Evolutionary conservation across 129 eudicot genomes (phyloP).

Genomic region (Calendula officinalis): DNA sequence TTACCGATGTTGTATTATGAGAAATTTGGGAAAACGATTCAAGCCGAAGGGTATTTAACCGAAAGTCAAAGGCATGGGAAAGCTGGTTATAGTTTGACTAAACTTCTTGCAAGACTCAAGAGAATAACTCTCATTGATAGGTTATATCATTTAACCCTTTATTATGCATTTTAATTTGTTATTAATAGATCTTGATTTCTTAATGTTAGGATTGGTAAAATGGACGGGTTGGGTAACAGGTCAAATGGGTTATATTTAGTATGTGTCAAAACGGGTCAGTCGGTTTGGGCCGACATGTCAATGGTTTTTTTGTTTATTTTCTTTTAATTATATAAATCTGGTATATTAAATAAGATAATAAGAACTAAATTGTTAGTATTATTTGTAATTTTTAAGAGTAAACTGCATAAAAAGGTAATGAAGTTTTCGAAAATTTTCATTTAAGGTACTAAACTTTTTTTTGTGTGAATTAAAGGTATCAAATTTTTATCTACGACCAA

Average conservation of each 20-base stretch:
- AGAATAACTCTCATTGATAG: conserved; percentile 72
- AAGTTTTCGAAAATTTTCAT: too few species aligned
- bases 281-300: background rate
- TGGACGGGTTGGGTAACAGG: background rate
- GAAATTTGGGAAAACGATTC: conserved; percentile 49
- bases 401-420: too few species aligned
- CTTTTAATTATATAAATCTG: too few species aligned
- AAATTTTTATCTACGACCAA: too few species aligned
- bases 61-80: conserved; percentile 94
- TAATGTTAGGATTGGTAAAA: background rate
- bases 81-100: conserved; percentile 88
- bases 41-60: conserved; percentile 87
- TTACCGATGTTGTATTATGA: conserved; percentile 59
- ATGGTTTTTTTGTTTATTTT: too few species aligned
- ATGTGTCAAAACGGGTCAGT: background rate
- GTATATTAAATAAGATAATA: background rate
- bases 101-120: conserved; percentile 83
- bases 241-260: background rate
- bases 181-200: background rate
- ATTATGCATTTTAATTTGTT: background rate
- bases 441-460: too few species aligned
- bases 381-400: too few species aligned
- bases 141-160: conserved; percentile 18
- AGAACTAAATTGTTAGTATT: too few species aligned
- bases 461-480: too few species aligned